A percentile compares a stretch with the other conserved stretches of the same genome.
Evolutionary conservation across 2,329 filamentous ascomycete genomes (phyloP).

Genomic region (Claviceps spartinae): DNA sequence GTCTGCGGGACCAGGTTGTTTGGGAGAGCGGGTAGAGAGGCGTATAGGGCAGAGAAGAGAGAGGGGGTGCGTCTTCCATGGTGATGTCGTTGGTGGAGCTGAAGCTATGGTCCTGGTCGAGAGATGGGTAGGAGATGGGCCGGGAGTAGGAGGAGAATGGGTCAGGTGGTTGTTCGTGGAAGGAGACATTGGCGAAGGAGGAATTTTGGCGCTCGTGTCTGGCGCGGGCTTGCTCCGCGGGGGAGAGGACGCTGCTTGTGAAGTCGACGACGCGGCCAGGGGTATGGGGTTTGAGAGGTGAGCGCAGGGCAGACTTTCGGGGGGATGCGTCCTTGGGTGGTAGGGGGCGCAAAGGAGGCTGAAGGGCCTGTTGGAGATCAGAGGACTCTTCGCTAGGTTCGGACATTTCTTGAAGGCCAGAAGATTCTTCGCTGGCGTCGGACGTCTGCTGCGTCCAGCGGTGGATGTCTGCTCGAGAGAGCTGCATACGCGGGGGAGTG

Average conservation of each 20-base stretch:
- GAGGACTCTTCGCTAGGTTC: slow-evolving; percentile 23
- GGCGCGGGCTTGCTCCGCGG: slow-evolving; percentile 25
- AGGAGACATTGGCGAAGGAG: slow-evolving; percentile 10
- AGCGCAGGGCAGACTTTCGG: slow-evolving; percentile 42
- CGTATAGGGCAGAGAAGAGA: background rate
- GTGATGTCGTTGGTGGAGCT: slow-evolving; percentile 13
- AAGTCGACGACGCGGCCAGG: slow-evolving; percentile 47
- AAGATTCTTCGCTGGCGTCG: slow-evolving; percentile 3
- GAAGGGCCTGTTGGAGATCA: slow-evolving; percentile 13
- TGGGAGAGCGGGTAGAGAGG: slow-evolving; percentile 21
- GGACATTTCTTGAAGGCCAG: slow-evolving; percentile 19
- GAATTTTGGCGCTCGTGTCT: slow-evolving; percentile 18
- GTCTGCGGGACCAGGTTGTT: slow-evolving; percentile 33
- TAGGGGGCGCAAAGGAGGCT: slow-evolving; percentile 30
- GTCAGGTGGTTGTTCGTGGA: background rate
- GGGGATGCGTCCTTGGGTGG: slow-evolving; percentile 41
- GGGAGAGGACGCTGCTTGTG: slow-evolving; percentile 35
- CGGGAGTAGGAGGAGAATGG: background rate
- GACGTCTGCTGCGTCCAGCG: slow-evolving; percentile 29
- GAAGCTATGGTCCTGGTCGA: slow-evolving; percentile 12
- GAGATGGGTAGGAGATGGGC: background rate
- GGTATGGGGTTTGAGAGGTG: slow-evolving; percentile 42
- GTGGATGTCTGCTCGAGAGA: slow-evolving; percentile 27
- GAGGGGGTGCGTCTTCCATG: slow-evolving; percentile 16
- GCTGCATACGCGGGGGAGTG: slow-evolving; percentile 28